Base-by-base conservation (phyloP, 2,329 filamentous ascomycete species). In the Shiraia bambusicola region DNA sequence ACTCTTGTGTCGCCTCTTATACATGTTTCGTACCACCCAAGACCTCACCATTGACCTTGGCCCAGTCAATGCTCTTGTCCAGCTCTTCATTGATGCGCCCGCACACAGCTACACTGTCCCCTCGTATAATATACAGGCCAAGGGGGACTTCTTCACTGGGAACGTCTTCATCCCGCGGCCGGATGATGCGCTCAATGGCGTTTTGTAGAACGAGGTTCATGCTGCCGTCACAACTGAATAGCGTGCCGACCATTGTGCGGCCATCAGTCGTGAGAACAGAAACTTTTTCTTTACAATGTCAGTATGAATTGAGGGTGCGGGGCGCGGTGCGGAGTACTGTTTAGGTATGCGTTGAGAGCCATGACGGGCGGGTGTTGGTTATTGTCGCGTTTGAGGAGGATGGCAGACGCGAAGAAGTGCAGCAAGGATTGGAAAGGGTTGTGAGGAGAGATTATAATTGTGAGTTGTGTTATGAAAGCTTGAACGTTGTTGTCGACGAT, bases 181-280 rank as follows among this genome's bases (percentile, higher is more conserved):
- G 86, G 59, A 98, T 95, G 49, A 96, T 87, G 54, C 93, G 87
- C 71, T 98, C 93, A 48, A 90, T 76, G 3, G 92, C 88, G 52
- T 88, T 78, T 54, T 83, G 81, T 10, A 98, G 79, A 17, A 97
- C 90, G 49, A 98, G 75, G 71, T 98, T 98, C 54, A 93, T 97
- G 61, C 86, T 83, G 70, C 95, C 85, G 69, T 98, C 93, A 65
- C 86, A 90, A 31, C 87, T 88, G 34, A 92, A 76, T 39, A 98
- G 82, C 2, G 79, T 91, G 45, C 93, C 93, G 54, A 71, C 68
- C 46, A 77, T 69, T 33, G 88, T 95, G 59, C 92, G 85, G 37
- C 92, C 93, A 71, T 97, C 93, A 56, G 88, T 86, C 19, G 93
- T 97, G 51, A 97, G 81, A 62, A 97, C 86, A 44, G 91, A 79